phyloP scores from a whole-genome alignment of 2,329 filamentous ascomycete genomes.

The Cercospora janseana region DNA sequence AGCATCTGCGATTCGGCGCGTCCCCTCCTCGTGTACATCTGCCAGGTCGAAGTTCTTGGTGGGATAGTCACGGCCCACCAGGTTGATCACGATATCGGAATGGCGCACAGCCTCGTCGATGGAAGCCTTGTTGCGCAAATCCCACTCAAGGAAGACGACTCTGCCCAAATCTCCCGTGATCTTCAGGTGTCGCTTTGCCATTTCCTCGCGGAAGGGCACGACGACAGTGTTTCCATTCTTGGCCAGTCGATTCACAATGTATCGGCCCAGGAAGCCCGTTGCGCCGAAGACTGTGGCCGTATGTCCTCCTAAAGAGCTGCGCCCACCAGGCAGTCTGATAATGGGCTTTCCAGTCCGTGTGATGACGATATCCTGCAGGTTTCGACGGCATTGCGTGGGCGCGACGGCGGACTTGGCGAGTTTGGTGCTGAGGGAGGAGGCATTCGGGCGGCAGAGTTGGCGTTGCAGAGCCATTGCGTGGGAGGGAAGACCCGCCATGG shows the following conservation, averaged over 20 bases:
- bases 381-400: constrained; percentile 36
- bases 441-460: constrained; percentile 36
- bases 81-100: constrained; percentile 96
- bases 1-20: constrained; percentile 87
- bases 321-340: constrained; percentile 81
- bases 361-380: constrained; percentile 79
- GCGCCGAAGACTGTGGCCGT: constrained; percentile 97
- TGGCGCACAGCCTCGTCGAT: constrained; percentile 96
- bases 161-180: constrained; percentile 90
- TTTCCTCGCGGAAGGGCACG: constrained; percentile 92
- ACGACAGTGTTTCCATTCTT: constrained; percentile 90
- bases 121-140: constrained; percentile 88
- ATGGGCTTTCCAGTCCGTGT: constrained; percentile 96
- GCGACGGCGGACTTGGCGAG: constrained; percentile 29
- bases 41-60: constrained; percentile 97
- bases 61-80: constrained; percentile 89
- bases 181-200: constrained; percentile 95
- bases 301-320: constrained; percentile 66
- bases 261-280: constrained; percentile 90
- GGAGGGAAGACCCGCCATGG: constrained; percentile 35
- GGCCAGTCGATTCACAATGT: constrained; percentile 96
- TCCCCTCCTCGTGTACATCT: constrained; percentile 90
- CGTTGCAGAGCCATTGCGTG: constrained; percentile 37
- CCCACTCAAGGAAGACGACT: constrained; percentile 89
- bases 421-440: constrained; percentile 29